Conservation (phyloP, 129 eudicot species). For the Logfia minima region DNA sequence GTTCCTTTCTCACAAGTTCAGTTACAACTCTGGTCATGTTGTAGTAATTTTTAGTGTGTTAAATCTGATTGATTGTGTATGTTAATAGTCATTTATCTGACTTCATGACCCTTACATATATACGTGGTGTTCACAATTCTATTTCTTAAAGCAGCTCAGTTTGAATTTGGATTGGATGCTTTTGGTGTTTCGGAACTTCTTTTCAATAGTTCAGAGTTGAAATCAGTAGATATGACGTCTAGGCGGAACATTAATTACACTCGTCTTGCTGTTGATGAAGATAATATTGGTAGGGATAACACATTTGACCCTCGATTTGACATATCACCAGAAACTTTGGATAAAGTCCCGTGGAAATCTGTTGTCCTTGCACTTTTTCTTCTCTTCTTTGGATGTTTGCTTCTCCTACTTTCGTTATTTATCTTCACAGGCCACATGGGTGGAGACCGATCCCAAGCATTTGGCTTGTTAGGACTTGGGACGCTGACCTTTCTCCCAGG, state of each 20-base stretch:
- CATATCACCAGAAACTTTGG: conserved; percentile 49
- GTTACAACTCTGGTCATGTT: background rate
- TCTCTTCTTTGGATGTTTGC: conserved; percentile 67
- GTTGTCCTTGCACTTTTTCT: conserved; percentile 71
- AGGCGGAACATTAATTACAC: conserved; percentile 61
- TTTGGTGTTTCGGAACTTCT: conserved; percentile 16
- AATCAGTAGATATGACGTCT: conserved; percentile 43
- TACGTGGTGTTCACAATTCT: background rate
- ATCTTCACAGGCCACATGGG: conserved; percentile 84
- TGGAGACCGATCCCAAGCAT: conserved; percentile 80
- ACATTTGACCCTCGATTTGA: conserved; percentile 70
- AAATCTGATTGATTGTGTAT: background rate
- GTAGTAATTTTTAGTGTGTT: background rate
- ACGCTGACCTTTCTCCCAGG: conserved; percentile 79
- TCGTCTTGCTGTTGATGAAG: conserved; percentile 63
- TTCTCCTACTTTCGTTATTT: conserved; percentile 58
- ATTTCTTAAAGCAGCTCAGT: conserved; percentile 17
- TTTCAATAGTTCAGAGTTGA: conserved; percentile 17
- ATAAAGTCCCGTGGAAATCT: conserved; percentile 82
- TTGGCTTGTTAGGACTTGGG: conserved; percentile 81
- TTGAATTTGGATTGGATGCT: conserved; percentile 27
- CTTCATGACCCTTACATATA: background rate
- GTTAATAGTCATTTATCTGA: background rate
- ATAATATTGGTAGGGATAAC: conserved; percentile 33
- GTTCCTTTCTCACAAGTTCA: background rate